Evolutionary conservation across 257 asterid species (phyloP).

Genomic region (Nemophila menziesii): DNA sequence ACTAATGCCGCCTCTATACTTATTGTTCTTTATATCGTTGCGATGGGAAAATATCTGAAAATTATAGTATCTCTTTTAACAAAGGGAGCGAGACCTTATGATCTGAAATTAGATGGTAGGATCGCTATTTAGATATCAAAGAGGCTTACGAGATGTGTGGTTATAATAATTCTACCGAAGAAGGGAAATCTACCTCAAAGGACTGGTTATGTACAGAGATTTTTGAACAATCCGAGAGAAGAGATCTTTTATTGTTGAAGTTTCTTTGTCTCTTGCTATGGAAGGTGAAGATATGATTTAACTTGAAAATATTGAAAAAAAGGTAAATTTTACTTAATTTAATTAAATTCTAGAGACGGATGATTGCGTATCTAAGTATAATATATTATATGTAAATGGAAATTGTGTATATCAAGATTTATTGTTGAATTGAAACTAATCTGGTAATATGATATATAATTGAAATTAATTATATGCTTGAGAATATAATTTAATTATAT

Average conservation of each 20-base stretch:
- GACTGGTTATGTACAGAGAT: conserved; percentile 87
- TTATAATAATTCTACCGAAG: conserved; percentile 42
- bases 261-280: conserved; percentile 87
- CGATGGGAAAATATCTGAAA: conserved; percentile 85
- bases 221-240: conserved; percentile 91
- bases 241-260: conserved; percentile 88
- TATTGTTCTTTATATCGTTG: conserved; percentile 89
- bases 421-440: no score
- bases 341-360: no score
- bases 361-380: no score
- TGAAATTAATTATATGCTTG: no score
- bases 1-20: no score
- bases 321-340: no score
- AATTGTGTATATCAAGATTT: no score
- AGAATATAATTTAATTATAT: no score
- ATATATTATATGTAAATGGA: no score
- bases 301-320: no score
- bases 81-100: conserved; percentile 92
- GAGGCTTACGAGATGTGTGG: conserved; percentile 72
- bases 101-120: conserved; percentile 81
- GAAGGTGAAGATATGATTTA: conserved; percentile 93
- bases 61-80: conserved; percentile 79
- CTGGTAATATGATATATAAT: no score
- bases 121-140: conserved; percentile 86
- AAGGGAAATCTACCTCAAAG: conserved; percentile 70